Conservation (phyloP, 768 basidiomycete species). For the Royoungia palumana region DNA sequence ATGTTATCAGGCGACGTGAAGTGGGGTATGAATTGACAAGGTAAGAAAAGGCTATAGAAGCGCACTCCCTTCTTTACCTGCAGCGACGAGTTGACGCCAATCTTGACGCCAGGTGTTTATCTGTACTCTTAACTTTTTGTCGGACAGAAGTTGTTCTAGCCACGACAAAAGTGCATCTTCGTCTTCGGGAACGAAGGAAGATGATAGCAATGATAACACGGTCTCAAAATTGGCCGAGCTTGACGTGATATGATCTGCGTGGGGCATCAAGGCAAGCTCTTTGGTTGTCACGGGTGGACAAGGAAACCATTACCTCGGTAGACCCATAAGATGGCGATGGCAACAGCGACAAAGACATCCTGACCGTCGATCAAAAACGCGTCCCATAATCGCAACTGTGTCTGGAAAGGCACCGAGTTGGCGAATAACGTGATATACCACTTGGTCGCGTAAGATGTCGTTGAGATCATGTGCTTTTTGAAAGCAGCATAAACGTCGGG, state of each 20-base stretch:
- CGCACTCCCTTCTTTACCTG: constrained; percentile 59
- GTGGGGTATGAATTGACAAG: neutral
- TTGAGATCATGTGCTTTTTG: constrained; percentile 84
- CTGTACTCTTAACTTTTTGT: constrained; percentile 64
- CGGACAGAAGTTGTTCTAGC: constrained; percentile 59
- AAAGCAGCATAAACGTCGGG: constrained; percentile 86
- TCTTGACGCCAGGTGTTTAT: constrained; percentile 78
- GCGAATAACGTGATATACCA: constrained; percentile 99
- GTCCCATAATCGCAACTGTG: constrained; percentile 93
- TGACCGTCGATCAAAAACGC: constrained; percentile 86
- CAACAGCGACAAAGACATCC: constrained; percentile 83
- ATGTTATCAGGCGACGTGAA: constrained; percentile 5
- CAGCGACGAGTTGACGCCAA: constrained; percentile 68
- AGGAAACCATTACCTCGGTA: constrained; percentile 68
- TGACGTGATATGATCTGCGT: constrained; percentile 78
- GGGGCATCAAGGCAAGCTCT: constrained; percentile 1
- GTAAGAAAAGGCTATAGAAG: constrained; percentile 43
- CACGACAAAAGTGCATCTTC: constrained; percentile 81
- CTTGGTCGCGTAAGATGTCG: constrained; percentile 94
- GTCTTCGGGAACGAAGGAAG: constrained; percentile 91
- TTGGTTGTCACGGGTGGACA: neutral
- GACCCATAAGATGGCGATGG: constrained; percentile 87
- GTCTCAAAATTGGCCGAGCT: constrained; percentile 85
- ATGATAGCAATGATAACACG: constrained; percentile 84
- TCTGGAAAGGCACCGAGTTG: constrained; percentile 93